Percentiles rank a stretch among this genome's conserved stretches.
Evolutionary conservation across 208 protist genomes (phyloP).

Genomic region (Trichomonas vaginalis): DNA sequence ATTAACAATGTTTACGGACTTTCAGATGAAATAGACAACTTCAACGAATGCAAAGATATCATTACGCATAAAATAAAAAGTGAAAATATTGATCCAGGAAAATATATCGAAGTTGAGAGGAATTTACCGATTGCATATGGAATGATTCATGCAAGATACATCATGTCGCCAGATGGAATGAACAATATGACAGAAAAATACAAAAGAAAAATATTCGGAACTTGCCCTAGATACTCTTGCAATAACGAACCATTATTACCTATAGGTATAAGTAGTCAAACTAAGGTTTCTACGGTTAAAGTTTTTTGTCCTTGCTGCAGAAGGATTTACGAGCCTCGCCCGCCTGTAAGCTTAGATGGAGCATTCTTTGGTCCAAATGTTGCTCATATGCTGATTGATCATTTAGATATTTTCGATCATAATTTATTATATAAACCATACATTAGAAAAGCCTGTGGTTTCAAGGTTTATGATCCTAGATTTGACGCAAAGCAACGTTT

Average conservation of each 20-base stretch:
- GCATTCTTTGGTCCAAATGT: slow-evolving; percentile 6
- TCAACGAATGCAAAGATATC: background rate
- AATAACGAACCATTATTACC: background rate
- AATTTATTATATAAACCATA: background rate
- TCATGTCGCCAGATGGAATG: background rate
- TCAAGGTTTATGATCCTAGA: background rate
- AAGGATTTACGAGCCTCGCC: background rate
- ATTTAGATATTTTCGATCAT: background rate
- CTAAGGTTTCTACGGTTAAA: background rate
- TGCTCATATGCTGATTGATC: background rate
- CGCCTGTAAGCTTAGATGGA: background rate
- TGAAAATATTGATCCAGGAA: background rate
- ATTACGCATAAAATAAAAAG: background rate
- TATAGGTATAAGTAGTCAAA: background rate
- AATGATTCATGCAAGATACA: background rate
- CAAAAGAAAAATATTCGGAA: background rate
- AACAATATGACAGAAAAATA: background rate
- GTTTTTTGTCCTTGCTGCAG: background rate
- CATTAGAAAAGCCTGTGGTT: background rate
- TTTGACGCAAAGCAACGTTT: background rate
- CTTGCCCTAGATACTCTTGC: background rate
- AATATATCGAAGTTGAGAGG: background rate
- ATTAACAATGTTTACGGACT: background rate
- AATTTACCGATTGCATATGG: background rate
- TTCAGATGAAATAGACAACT: background rate